Evolutionary conservation across 2,329 filamentous ascomycete genomes (phyloP).

Genomic region (Beauveria caledonica): DNA sequence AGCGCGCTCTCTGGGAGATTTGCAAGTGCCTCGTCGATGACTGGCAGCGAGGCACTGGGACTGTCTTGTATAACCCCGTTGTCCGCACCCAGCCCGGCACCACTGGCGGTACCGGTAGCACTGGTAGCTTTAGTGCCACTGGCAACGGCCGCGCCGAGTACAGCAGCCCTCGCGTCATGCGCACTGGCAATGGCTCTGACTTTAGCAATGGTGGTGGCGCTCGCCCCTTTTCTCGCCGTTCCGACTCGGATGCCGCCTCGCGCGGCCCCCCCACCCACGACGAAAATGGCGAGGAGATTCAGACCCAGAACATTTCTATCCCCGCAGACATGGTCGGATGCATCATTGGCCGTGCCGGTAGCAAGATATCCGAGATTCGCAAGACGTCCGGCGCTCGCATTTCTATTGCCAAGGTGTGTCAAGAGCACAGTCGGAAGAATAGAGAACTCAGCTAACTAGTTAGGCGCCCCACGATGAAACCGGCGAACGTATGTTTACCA

Average conservation of each 20-base stretch:
- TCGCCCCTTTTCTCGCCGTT: constrained; percentile 67
- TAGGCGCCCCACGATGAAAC: constrained; percentile 85
- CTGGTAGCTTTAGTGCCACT: constrained; percentile 35
- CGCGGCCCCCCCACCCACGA: constrained; percentile 83
- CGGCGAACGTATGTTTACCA: constrained; percentile 99
- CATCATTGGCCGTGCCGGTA: constrained; percentile 91
- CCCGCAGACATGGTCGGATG: constrained; percentile 99
- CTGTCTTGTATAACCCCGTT: constrained; percentile 93
- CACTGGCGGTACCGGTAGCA: constrained; percentile 34
- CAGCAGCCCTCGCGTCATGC: constrained; percentile 67
- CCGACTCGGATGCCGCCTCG: constrained; percentile 70
- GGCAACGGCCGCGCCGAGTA: constrained; percentile 41
- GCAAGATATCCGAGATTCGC: constrained; percentile 98
- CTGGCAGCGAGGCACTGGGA: constrained; percentile 93
- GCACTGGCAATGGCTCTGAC: constrained; percentile 93
- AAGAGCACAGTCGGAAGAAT: not conserved
- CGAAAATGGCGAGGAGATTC: constrained; percentile 94
- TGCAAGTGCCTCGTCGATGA: constrained; percentile 97
- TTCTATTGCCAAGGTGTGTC: constrained; percentile 72
- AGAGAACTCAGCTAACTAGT: not conserved
- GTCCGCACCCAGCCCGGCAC: constrained; percentile 67
- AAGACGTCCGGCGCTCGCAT: constrained; percentile 95
- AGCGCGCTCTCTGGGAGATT: constrained; percentile 96
- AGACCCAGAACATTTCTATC: constrained; percentile 99
- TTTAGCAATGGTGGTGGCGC: constrained; percentile 69